Evolutionary conservation across 2,329 filamentous ascomycete genomes (phyloP), one percentile per base, ranked within the genome.

Genomic region (Aurifilum marmelostoma): DNA sequence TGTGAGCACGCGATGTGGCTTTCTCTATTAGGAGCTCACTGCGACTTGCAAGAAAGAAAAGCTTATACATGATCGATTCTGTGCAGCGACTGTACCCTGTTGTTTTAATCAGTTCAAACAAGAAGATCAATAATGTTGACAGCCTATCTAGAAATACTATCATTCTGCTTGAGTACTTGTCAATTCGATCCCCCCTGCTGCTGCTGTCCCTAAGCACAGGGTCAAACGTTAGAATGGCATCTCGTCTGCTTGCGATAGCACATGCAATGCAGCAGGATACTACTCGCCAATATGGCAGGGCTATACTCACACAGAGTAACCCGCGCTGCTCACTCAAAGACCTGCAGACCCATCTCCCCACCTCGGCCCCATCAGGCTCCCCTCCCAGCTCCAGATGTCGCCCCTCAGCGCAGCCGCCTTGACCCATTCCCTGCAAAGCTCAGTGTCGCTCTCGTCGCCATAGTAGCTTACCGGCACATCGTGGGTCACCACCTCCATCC

Each of bases 401-500:
- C 82, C 83, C 52, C 77, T 75, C 69, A 84, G 71, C 5, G 81
- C 80, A 29, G 77, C 78, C 14, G 76, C 75, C 71, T 75, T 80
- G n/a, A 83, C 77, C 78, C 80, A 83, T 3, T 75, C 70, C 67
- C 80, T 79, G 66, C 83, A 82, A 60, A 81, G 68, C 70, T 80
- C 76, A 14, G 73, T 73, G 1, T 74, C 72, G 56, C 75, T 75
- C 71, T 81, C 80, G 67, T 82, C 80, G 5, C 78, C 78, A 60
- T 80, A 80, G 69, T 79, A 81, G 8, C 77, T 75, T 18, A 76
- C 75, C 29, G 81, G 80, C 21, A 84, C 79, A 71, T 79, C 76
- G 66, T 80, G 79, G 8, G 76, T 72, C 72, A 78, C 77, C 63
- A 84, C 77, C 32, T 75, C 77, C 77, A 84, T 78, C 60, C 72